Conservation (phyloP, 225 moss, liverwort and hornwort species). For the Marchantia paleacea region DNA sequence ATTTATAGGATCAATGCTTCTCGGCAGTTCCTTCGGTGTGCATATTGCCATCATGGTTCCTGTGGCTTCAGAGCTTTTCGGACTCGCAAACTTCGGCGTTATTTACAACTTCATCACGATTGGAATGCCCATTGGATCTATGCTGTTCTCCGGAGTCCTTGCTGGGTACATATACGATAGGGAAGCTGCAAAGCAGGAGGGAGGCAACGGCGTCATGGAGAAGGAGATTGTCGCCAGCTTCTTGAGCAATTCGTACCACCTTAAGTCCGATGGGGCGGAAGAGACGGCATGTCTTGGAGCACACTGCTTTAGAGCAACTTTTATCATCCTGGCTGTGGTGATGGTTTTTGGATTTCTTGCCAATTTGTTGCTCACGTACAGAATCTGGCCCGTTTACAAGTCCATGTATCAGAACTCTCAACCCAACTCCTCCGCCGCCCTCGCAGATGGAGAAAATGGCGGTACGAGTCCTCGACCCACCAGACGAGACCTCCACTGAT, state of each 20-base stretch:
- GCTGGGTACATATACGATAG: constrained; percentile 85
- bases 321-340: constrained; percentile 70
- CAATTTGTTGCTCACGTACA: constrained; percentile 51
- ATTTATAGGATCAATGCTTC: constrained; percentile 59
- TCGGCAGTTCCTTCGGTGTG: constrained; percentile 64
- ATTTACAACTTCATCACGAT: constrained; percentile 87
- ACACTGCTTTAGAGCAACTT: constrained; percentile 71
- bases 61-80: constrained; percentile 92
- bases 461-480: not conserved
- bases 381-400: constrained; percentile 62
- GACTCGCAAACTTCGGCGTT: constrained; percentile 77
- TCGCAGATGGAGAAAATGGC: not conserved
- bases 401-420: constrained; percentile 48
- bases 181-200: constrained; percentile 47
- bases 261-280: not conserved
- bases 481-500: not conserved
- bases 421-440: not conserved
- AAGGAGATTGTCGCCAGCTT: not conserved
- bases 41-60: constrained; percentile 88
- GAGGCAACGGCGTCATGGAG: constrained; percentile 9
- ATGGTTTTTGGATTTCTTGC: constrained; percentile 47
- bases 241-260: not conserved
- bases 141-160: constrained; percentile 78
- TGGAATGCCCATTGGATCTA: constrained; percentile 66
- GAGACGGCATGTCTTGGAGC: constrained; percentile 56